phyloP scores from a whole-genome alignment of 352 stramenopile species.

The Thraustochytrium sp. region DNA sequence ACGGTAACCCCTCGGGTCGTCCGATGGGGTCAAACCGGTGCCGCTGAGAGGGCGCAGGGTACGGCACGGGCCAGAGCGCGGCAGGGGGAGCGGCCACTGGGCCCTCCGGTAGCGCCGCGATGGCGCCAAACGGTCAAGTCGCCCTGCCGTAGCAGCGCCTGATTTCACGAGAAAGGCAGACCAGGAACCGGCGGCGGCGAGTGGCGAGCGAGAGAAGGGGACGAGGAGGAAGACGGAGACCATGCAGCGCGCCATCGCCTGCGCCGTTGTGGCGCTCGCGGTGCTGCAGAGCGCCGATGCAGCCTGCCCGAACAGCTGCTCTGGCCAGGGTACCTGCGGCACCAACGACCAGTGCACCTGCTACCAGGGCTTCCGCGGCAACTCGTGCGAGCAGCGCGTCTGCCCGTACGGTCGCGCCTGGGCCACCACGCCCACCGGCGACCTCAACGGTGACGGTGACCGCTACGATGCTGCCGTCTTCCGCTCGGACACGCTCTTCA shows the following conservation, averaged over 20 bases:
- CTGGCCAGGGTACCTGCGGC: slow-evolving; percentile 39
- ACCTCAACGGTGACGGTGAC: slow-evolving; percentile 68
- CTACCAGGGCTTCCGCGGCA: slow-evolving; percentile 59
- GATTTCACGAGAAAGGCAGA: no score
- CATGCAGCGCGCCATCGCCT: background rate
- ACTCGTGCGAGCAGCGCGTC: slow-evolving; percentile 64
- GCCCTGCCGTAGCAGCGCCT: no score
- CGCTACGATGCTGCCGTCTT: slow-evolving; percentile 36
- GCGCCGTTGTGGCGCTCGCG: background rate
- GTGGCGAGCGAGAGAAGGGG: background rate
- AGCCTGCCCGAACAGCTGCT: slow-evolving; percentile 37
- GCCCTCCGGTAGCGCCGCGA: no score
- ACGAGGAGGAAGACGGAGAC: background rate
- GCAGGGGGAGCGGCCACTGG: no score
- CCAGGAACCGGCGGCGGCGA: background rate
- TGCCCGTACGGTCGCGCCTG: slow-evolving; percentile 76
- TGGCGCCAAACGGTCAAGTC: background rate
- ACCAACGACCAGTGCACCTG: slow-evolving; percentile 61
- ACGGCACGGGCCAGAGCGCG: no score
- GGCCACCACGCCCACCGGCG: slow-evolving; percentile 81
- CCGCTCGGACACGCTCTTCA: background rate
- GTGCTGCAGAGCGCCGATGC: background rate
- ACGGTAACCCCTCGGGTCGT: slow-evolving; percentile 1
- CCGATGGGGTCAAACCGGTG: background rate
- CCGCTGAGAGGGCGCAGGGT: background rate